Percentiles rank a stretch among this genome's conserved stretches.
These are phyloP conservation scores for Leishmania gerbilli DNA, from an alignment of 208 protist genomes.

Conservation along the genomic window DNA sequence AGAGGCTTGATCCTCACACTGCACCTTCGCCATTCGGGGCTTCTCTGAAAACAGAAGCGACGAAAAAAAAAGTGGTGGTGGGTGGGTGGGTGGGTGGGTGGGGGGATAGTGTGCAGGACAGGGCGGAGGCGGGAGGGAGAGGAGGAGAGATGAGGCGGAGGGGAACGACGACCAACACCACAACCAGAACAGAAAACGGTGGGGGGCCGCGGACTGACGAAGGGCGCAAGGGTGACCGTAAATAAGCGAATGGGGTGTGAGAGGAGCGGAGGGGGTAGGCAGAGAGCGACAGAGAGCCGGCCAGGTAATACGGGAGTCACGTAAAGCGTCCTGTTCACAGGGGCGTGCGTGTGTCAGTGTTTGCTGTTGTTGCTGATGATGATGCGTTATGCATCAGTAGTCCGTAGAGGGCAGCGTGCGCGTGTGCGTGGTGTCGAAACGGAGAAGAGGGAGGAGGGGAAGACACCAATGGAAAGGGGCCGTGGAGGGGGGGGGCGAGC, in stretches of 20 bases:
- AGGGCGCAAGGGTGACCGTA: too few relatives aligned
- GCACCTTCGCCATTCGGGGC: neutral
- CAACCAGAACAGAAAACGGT: too few relatives aligned
- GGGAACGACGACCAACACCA: too few relatives aligned
- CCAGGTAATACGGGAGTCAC: neutral
- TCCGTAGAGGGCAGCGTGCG: neutral
- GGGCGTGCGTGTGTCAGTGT: neutral
- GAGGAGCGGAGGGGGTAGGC: too few relatives aligned
- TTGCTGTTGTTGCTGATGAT: neutral
- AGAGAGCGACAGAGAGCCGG: neutral
- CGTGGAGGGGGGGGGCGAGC: neutral
- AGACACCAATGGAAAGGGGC: neutral
- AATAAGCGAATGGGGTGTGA: too few relatives aligned
- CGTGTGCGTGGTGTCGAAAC: neutral
- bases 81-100: too few relatives aligned
- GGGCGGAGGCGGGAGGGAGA: neutral
- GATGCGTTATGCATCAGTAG: neutral
- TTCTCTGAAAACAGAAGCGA: neutral
- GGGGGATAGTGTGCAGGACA: neutral
- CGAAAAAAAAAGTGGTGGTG: neutral
- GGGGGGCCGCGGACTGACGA: too few relatives aligned
- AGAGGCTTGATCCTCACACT: conserved; percentile 14
- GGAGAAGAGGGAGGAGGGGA: neutral
- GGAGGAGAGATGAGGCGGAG: too few relatives aligned
- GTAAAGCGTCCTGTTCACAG: neutral